phyloP scores from a whole-genome alignment of 495 filamentous ascomycete genomes.

The Daldinia caldariorum region DNA sequence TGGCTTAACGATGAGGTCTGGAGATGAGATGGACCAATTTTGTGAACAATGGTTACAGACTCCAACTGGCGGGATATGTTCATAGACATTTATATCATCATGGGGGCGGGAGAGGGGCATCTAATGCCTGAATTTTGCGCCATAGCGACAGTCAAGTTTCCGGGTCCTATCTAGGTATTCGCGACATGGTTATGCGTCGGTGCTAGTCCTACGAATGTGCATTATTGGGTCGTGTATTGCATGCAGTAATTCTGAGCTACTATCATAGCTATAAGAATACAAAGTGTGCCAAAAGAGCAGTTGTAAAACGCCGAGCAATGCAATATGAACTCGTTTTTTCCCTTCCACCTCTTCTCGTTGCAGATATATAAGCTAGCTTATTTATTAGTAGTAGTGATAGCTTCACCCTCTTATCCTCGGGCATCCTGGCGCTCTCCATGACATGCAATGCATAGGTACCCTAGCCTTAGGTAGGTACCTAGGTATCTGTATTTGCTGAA shows the following conservation, averaged over 20 bases:
- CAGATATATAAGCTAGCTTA: conserved; percentile 11
- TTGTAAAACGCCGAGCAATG: conserved; percentile 44
- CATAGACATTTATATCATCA: conserved; percentile 21
- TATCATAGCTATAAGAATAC: not conserved
- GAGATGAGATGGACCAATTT: conserved; percentile 24
- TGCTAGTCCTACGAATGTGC: not conserved
- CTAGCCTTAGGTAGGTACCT: too few relatives aligned
- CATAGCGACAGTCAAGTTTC: not conserved
- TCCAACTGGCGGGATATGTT: conserved; percentile 12
- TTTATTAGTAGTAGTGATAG: conserved; percentile 27
- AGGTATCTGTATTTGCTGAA: not conserved
- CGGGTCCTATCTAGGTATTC: not conserved
- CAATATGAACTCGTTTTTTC: conserved; percentile 39
- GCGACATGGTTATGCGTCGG: not conserved
- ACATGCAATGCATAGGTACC: conserved; percentile 8
- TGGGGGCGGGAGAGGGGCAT: conserved; percentile 7
- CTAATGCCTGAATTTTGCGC: conserved; percentile 8
- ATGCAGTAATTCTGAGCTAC: not conserved
- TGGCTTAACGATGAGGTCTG: conserved; percentile 16
- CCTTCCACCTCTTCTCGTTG: conserved; percentile 19
- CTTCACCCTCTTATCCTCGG: conserved; percentile 18
- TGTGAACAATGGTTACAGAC: conserved; percentile 16
- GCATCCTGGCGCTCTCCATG: not conserved
- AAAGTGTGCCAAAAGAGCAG: conserved; percentile 7
- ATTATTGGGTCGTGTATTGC: conserved; percentile 11